Evolutionary conservation across 352 stramenopile species (phyloP), one percentile per base, ranked within the genome.

Genomic region (Globisporangium heterothallicum): DNA sequence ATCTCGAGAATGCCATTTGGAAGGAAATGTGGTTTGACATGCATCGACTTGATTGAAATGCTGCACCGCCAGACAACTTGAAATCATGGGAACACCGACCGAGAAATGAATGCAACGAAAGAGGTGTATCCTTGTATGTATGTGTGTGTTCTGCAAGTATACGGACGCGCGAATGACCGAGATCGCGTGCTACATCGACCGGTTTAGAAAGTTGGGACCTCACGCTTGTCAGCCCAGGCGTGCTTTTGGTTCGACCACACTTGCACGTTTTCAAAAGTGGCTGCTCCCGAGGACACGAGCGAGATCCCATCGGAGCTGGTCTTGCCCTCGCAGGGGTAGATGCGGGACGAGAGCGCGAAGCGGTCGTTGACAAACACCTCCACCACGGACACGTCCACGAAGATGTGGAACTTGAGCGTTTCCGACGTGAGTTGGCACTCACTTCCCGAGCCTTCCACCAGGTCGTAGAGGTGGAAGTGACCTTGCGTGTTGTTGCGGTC

Each of bases 291-390:
- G 43, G 72, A 51, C 12, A 65, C 51, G 32, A 87, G 54, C 50
- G 76, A 66, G 58, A 87, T 87, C 32, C 73, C 69, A 25, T 84
- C 71, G 9, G 76, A 84, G 26, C 53, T 59, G 8, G 66, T 69
- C 59, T 78, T 50, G 35, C 50, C 48, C 21, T 67, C 73, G 53
- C 76, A 87, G 40, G 76, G 73, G 61, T 87, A 87, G 29, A 87
- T 70, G 26, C 76, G 76, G 53, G 74, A 68, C 35, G 76, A 87
- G 24, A 87, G 63, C 18, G 71, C 49, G 45, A 87, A 84, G 55
- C 76, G 73, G 56, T 64, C 73, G 64, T 87, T 87, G 53, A 87
- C 72, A 35, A 87, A 85, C 55, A 87, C 76, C 43, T 87, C 76
- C 18, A 84, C 63, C 25, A 67, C 74, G n/a, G 76, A 84, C 40